Conservation (phyloP, 495 filamentous ascomycete genomes). For the Aspergillus kassunensis region DNA sequence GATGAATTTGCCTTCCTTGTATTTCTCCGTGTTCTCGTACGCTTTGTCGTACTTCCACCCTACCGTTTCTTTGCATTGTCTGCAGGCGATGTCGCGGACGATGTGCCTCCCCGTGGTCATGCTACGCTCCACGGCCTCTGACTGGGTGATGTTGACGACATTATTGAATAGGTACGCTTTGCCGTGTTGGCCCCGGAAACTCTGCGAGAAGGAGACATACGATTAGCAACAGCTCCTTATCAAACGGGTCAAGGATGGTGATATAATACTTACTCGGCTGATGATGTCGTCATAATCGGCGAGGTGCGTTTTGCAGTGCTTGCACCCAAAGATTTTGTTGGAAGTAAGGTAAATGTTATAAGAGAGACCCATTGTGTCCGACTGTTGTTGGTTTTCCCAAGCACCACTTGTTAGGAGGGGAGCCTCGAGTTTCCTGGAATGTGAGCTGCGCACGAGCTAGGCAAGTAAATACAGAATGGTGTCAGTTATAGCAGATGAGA, state of each 20-base stretch:
- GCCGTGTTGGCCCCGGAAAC: slow-evolving; percentile 96
- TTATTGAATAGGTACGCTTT: slow-evolving; percentile 95
- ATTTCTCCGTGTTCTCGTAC: slow-evolving; percentile 86
- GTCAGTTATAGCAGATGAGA: slow-evolving; percentile 5
- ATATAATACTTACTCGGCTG: slow-evolving; percentile 64
- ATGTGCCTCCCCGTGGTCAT: slow-evolving; percentile 98
- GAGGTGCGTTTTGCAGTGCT: slow-evolving; percentile 91
- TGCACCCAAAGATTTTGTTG: slow-evolving; percentile 91
- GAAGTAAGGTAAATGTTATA: slow-evolving; percentile 96
- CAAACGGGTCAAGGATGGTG: slow-evolving; percentile 7
- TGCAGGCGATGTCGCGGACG: slow-evolving; percentile 86
- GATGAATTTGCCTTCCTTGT: slow-evolving; percentile 98
- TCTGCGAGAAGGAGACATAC: slow-evolving; percentile 48
- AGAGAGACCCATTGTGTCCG: slow-evolving; percentile 74
- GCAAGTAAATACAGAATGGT: not conserved
- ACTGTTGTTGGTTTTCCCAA: slow-evolving; percentile 11
- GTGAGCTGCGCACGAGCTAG: slow-evolving; percentile 15
- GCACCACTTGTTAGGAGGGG: slow-evolving; percentile 9
- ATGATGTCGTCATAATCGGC: slow-evolving; percentile 95
- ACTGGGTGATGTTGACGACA: slow-evolving; percentile 83
- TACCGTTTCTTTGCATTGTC: slow-evolving; percentile 84
- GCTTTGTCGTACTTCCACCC: slow-evolving; percentile 99
- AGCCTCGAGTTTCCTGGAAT: slow-evolving; percentile 11
- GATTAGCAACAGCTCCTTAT: slow-evolving; percentile 12
- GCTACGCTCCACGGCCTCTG: slow-evolving; percentile 83